These are phyloP conservation scores for Entonaema liquescens DNA, from an alignment of 495 filamentous ascomycete species.

Conservation along the genomic window DNA sequence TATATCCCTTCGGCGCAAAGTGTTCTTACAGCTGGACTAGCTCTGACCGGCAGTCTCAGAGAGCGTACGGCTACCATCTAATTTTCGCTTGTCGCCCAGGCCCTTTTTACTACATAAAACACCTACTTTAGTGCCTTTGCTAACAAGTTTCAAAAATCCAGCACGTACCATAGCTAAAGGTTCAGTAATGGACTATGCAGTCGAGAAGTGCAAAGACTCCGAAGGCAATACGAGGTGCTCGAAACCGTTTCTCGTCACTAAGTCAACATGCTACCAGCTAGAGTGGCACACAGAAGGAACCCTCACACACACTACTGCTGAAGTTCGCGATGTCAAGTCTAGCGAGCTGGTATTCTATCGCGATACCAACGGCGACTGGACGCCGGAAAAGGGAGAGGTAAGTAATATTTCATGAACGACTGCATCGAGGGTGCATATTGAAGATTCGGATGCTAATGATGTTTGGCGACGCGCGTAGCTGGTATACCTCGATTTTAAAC, in stretches of 20 bases:
- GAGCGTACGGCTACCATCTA: conserved; percentile 33
- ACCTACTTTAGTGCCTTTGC: not conserved
- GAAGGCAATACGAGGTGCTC: conserved; percentile 49
- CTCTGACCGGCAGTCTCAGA: conserved; percentile 37
- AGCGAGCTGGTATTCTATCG: conserved; percentile 51
- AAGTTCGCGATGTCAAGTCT: conserved; percentile 50
- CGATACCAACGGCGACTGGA: conserved; percentile 54
- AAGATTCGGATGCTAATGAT: not conserved
- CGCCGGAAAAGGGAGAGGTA: conserved; percentile 44
- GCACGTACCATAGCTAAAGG: conserved; percentile 41
- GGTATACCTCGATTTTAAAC: conserved; percentile 54
- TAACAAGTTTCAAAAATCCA: not conserved
- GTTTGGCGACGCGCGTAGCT: conserved; percentile 30
- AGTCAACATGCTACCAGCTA: conserved; percentile 49
- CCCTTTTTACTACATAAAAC: not conserved
- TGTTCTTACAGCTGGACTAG: conserved; percentile 46
- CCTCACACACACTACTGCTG: conserved; percentile 51
- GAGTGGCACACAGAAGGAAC: conserved; percentile 50
- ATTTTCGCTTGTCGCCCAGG: too few species aligned
- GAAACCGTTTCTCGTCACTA: conserved; percentile 47
- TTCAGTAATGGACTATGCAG: conserved; percentile 48
- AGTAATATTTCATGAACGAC: not conserved
- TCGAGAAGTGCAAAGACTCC: conserved; percentile 46
- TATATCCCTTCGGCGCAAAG: conserved; percentile 46
- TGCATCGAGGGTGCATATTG: not conserved